Conservation (phyloP, 306 rosid species). For the Comarum palustre region DNA sequence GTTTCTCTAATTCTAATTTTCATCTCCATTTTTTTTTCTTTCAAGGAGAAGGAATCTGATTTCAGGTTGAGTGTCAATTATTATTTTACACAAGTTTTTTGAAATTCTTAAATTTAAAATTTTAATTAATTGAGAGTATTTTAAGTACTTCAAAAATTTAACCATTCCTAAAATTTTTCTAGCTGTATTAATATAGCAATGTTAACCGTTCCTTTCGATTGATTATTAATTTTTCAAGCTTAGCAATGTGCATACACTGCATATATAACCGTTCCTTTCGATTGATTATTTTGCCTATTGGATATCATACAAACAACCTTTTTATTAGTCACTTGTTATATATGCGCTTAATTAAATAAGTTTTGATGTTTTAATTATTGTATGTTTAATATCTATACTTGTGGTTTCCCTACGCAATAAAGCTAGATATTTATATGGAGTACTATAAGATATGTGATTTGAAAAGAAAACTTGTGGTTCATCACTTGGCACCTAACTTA, state of each 20-base stretch:
- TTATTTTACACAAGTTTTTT: too few species aligned
- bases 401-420: not conserved
- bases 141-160: too few species aligned
- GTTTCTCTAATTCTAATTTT: too few species aligned
- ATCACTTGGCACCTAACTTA: not conserved
- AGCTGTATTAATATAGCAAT: too few species aligned
- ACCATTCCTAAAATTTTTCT: too few species aligned
- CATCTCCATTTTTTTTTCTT: too few species aligned
- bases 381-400: not conserved
- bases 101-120: too few species aligned
- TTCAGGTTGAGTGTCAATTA: too few species aligned
- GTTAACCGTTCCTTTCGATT: too few species aligned
- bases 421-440: not conserved
- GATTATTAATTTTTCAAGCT: too few species aligned
- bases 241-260: constrained; percentile 14
- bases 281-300: not conserved
- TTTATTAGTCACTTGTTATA: not conserved
- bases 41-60: too few species aligned
- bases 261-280: not conserved
- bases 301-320: constrained; percentile 4
- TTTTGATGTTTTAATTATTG: not conserved
- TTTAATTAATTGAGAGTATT: too few species aligned
- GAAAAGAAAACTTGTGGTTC: not conserved
- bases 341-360: not conserved
- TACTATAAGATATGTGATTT: not conserved